Base-by-base conservation (phyloP, 352 stramenopile species). In the Globisporangium uncinulatum region DNA sequence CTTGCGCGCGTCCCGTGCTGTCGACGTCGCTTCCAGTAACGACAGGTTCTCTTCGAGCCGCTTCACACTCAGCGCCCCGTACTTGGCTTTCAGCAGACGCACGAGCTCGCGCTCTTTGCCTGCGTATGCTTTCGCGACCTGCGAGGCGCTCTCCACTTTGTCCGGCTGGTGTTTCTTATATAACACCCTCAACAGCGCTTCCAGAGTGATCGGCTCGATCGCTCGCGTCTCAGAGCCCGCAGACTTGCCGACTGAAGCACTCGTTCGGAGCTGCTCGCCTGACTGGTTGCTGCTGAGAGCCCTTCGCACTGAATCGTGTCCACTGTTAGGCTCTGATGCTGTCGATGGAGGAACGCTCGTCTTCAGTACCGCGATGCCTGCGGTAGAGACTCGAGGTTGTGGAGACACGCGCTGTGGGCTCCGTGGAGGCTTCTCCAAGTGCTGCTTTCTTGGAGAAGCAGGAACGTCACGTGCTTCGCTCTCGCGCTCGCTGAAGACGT, bases 101-200 rank as follows among this genome's bases (percentile, higher is more conserved):
- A 90, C 61, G 31, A 93, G 65, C 37, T 87, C 76, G 9, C 75
- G 74, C 49, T 93, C 83, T 46, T 83, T 87, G 14, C 83, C 83
- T 0, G 67, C 58, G 31, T 81, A 93, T 51, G 87, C 47, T 9
- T 73, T 74, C 11, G 77, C 79, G 17, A 93, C 69, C 9, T 70
- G 58, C 11, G 62, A 31, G 0, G 84, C 78, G n/a, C 86, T 88
- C 58, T 79, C 78, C 13, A 90, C 48, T 44, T 87, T 82, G 52
- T 91, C 79, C 1, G 80, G 83, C 53, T 93, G 80, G 46, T 93
- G 83, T 31, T 83, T 86, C 37, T 70, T 73, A 67, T 90, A 93
- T 43, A 93, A 62, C 17, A 89, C 77, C 20, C 63, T 78, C 31
- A 93, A 61, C 20, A 91, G 54, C 9, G 21, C 60, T 41, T 87